Percentiles rank a stretch among this genome's conserved stretches.
Conservation (phyloP, 2,329 filamentous ascomycete species). For the Dothidotthia symphoricarpi region DNA sequence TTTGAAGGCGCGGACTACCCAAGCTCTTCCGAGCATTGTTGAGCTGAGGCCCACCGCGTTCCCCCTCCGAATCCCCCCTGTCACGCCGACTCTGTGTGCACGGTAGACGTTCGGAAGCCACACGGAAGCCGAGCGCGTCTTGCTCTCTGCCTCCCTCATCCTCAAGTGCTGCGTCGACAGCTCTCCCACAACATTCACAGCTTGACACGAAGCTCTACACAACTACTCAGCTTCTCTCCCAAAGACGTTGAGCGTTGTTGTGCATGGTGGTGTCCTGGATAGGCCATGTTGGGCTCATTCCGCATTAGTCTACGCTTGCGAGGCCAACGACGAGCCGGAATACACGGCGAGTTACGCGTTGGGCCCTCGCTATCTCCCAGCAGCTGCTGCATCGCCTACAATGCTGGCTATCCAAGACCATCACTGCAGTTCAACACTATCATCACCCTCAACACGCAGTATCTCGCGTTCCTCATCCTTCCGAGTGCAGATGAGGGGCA, state of each 20-base stretch:
- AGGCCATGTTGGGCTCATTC: constrained; percentile 20
- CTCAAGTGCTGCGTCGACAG: neutral
- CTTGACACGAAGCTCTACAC: neutral
- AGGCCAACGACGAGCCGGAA: constrained; percentile 13
- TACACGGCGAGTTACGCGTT: constrained; percentile 11
- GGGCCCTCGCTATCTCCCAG: constrained; percentile 23
- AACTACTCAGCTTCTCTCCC: constrained; percentile 1
- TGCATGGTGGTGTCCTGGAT: neutral
- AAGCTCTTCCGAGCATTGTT: constrained; percentile 39
- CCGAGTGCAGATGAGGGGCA: too few relatives aligned
- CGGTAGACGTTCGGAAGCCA: constrained; percentile 18
- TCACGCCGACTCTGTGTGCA: constrained; percentile 11
- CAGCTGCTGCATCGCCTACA: constrained; percentile 12
- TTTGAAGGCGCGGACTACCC: constrained; percentile 22
- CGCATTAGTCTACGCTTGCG: constrained; percentile 24
- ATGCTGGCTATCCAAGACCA: too few relatives aligned
- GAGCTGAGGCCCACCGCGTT: constrained; percentile 33
- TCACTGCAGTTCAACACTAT: too few relatives aligned
- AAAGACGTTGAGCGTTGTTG: constrained; percentile 6
- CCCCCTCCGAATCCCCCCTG: constrained; percentile 23
- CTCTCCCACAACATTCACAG: too few relatives aligned
- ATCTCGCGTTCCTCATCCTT: too few relatives aligned
- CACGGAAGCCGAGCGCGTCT: constrained; percentile 12
- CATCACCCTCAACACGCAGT: neutral
- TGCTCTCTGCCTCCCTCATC: neutral